A percentile compares a stretch with the other conserved stretches of the same genome.
These are phyloP conservation scores for Alnus rubra DNA, from an alignment of 306 rosid species.

Conservation along the genomic window DNA sequence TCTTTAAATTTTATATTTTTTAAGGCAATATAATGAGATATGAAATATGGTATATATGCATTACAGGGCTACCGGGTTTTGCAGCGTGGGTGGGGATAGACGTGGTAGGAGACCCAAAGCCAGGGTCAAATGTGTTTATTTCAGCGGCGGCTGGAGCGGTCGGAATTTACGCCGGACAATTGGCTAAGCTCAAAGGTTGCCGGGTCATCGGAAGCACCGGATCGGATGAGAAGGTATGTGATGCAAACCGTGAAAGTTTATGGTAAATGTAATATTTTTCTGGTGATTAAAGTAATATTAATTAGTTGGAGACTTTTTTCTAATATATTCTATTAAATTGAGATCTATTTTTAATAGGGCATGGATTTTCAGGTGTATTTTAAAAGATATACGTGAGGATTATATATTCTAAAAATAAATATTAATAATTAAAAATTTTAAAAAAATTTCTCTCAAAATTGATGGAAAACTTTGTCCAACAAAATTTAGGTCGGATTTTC, in stretches of 20 bases:
- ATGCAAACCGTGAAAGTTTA: neutral
- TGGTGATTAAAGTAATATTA: too few relatives aligned
- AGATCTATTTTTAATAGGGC: too few relatives aligned
- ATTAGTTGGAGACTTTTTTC: too few relatives aligned
- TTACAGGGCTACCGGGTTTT: conserved; percentile 56
- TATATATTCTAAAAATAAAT: too few relatives aligned
- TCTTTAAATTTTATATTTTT: neutral
- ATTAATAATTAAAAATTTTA: too few relatives aligned
- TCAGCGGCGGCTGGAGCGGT: conserved; percentile 69
- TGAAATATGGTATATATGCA: neutral
- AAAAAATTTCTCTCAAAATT: too few relatives aligned
- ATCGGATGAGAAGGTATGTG: conserved; percentile 52
- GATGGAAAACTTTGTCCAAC: neutral
- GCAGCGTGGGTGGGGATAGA: conserved; percentile 72
- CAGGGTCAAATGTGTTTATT: conserved; percentile 56
- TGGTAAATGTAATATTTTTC: too few relatives aligned
- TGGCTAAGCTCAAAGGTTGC: conserved; percentile 67
- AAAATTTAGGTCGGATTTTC: too few relatives aligned
- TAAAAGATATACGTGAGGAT: too few relatives aligned
- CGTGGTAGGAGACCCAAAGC: conserved; percentile 47
- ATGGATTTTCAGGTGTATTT: too few relatives aligned
- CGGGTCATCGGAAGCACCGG: conserved; percentile 67
- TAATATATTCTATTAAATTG: too few relatives aligned
- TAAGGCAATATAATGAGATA: neutral
- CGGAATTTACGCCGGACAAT: conserved; percentile 66